Evolutionary conservation across 139 green algal species (phyloP).

Genomic region (Chlamydomonas eustigma): DNA sequence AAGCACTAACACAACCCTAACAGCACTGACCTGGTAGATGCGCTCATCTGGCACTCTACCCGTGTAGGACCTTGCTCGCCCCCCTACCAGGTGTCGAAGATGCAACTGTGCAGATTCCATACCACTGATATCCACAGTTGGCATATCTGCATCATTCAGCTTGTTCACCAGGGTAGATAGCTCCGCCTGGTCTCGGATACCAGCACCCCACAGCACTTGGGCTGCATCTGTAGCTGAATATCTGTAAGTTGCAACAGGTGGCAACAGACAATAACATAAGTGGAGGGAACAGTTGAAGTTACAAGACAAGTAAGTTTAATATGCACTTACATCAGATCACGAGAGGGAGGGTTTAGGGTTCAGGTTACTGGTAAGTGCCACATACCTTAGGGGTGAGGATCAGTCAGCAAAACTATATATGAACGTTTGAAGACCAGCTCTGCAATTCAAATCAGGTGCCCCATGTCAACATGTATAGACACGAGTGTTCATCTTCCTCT

Average conservation of each 20-base stretch:
- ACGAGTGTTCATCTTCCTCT: no score
- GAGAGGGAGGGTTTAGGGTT: no score
- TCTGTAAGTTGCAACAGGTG: constrained; percentile 23
- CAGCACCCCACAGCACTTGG: constrained; percentile 65
- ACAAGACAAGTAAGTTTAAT: neutral
- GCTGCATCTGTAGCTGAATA: constrained; percentile 50
- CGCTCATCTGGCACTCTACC: constrained; percentile 26
- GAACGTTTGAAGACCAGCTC: no score
- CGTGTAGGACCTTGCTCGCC: constrained; percentile 62
- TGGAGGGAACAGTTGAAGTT: neutral
- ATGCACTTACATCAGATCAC: neutral
- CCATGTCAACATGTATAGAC: no score
- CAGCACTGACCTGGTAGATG: constrained; percentile 25
- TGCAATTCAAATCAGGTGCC: no score
- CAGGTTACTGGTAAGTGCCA: no score
- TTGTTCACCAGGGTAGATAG: constrained; percentile 17
- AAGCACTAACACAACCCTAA: no score
- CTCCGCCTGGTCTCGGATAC: constrained; percentile 38
- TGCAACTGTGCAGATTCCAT: constrained; percentile 71
- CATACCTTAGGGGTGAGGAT: no score
- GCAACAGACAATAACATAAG: neutral
- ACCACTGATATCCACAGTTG: constrained; percentile 64
- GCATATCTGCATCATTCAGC: constrained; percentile 37
- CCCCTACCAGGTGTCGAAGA: constrained; percentile 87
- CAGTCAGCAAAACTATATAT: no score